Evolutionary conservation across 352 stramenopile genomes (phyloP), one percentile per base, ranked within the genome.

Genomic region (Phytopythium sindhum): DNA sequence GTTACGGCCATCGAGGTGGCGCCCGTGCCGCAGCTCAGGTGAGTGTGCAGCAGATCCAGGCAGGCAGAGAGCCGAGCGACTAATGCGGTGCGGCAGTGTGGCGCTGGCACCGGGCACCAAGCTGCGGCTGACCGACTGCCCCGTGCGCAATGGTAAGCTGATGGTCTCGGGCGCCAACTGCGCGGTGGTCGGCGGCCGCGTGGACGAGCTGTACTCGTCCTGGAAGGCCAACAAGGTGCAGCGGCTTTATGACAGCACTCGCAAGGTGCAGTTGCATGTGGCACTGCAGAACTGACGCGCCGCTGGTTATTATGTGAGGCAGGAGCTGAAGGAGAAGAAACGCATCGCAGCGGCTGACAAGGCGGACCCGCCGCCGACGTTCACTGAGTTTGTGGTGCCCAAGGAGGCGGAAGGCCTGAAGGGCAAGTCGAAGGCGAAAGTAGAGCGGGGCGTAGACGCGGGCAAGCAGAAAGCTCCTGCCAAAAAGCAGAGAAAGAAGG

Each of bases 321-420:
- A 68, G 63, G 63, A 68, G 29, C 41, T 64, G 44, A 68, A 60
- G 53, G 63, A 68, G 44, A 68, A 65, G 63, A 68, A 63, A 24
- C 63, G 63, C n/a, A 21, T 65, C 44, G 26, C 47, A 14, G 63
- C 37, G 12, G 63, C 56, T 6, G 63, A 68, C 42, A 42, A 64
- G 39, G 63, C 55, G 12, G 63, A 68, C 26, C 63, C 55, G 21
- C 63, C 63, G 11, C 63, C 63, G 26, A 33, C 47, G 21, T 68
- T 68, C 39, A 48, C 63, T 15, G 54, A 54, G 17, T 68, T 64
- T 39, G 63, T 50, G 19, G 42, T 24, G 44, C 44, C 44, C 19
- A 26, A 50, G 5, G 23, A 50, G 44, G 11, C 1, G 4, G 19
- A n/a, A 5, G 42, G 14, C 3, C 31, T 4, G 31, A 4, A 39